Evolutionary conservation across 2,329 filamentous ascomycete species (phyloP).

Genomic region (Xylaria digitata): DNA sequence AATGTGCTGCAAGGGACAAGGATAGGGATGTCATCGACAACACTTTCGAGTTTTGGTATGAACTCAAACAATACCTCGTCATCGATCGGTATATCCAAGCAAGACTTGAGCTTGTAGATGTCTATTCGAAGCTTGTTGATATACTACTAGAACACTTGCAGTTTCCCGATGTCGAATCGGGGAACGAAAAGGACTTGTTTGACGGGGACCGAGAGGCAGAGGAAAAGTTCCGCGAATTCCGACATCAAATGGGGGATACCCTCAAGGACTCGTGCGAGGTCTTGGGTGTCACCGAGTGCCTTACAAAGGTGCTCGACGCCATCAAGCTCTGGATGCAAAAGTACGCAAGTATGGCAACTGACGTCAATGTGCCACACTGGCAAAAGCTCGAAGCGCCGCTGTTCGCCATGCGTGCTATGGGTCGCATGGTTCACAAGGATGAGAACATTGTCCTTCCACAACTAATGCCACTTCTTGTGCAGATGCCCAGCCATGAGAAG

Average conservation of each 20-base stretch:
- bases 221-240: slow-evolving; percentile 96
- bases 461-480: slow-evolving; percentile 91
- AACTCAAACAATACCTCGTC: slow-evolving; percentile 95
- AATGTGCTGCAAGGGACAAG: slow-evolving; percentile 87
- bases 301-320: slow-evolving; percentile 85
- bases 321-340: slow-evolving; percentile 90
- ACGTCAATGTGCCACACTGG: slow-evolving; percentile 87
- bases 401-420: slow-evolving; percentile 95
- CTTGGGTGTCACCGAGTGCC: slow-evolving; percentile 90
- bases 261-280: slow-evolving; percentile 97
- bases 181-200: slow-evolving; percentile 85
- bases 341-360: slow-evolving; percentile 79
- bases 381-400: slow-evolving; percentile 94
- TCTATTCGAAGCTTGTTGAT: slow-evolving; percentile 91
- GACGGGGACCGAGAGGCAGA: slow-evolving; percentile 95
- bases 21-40: slow-evolving; percentile 92
- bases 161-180: slow-evolving; percentile 81
- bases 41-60: slow-evolving; percentile 98
- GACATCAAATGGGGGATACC: slow-evolving; percentile 97
- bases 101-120: slow-evolving; percentile 78
- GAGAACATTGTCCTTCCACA: slow-evolving; percentile 89
- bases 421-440: slow-evolving; percentile 91
- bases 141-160: slow-evolving; percentile 91
- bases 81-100: slow-evolving; percentile 89
- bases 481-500: slow-evolving; percentile 96